Base-by-base conservation (phyloP, 805 yeast genomes). In the Candida tallmaniae region DNA sequence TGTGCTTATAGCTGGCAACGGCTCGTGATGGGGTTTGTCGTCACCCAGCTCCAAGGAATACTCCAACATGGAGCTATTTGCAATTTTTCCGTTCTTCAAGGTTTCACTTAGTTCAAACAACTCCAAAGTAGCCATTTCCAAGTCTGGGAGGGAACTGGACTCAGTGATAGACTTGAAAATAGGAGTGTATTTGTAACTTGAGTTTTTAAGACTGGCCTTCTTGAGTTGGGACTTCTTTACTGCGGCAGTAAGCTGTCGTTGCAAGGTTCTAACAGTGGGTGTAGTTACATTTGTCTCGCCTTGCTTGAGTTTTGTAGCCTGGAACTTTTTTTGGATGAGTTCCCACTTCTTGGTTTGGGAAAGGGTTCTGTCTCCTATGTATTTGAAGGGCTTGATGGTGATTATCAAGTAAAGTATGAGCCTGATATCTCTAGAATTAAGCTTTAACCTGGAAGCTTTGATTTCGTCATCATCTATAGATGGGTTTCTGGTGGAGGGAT, bases 211-310 rank as follows among this genome's bases (percentile, higher is more conserved):
- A 27, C 11, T 5, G 22, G 14, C 13, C 23, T 31, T 27, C 12
- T 40, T 21, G 5, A 22, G 19, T 19, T 27, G 28, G 11, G 62
- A 63, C 38, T 56, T 60, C 35, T 47, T 51, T 16, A 61, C 41
- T 6, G 67, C 65, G 4, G 52, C 38, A 12, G 62, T 52, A 26
- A 61, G 41, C 29, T 61, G 65, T 13, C 67, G 42, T 38, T 61
- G 67, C 35, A 61, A 46, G 0, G 67, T 61, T 23, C 67, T 41
- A n/a, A 61, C 55, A 3, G 67, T 60, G 21, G 65, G 65, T 24
- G 32, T 30, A 31, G 8, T 23, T 26, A 15, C 14, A 14, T 12
- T 12, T 14, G 12, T 15, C 10, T 15, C 10, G 23, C 21, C 11
- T 13, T 26, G 13, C 26, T 24, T 22, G 17, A 27, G 26, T 35